A percentile compares a stretch with the other conserved stretches of the same genome.
These are phyloP conservation scores for Botrytis fabae DNA, from an alignment of 2,329 filamentous ascomycete genomes.

Conservation along the genomic window DNA sequence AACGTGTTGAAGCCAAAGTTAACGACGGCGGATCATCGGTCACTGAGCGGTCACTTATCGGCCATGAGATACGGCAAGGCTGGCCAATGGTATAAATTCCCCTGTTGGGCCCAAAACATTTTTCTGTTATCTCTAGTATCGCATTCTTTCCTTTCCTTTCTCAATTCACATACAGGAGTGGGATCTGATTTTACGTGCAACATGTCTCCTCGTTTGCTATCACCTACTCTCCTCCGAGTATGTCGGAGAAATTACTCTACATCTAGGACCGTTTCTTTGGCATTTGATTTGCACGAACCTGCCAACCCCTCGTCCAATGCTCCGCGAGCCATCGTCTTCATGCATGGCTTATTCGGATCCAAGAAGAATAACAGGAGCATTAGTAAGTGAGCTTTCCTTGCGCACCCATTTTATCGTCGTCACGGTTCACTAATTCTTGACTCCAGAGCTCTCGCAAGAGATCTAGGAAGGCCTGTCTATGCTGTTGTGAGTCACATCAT, in stretches of 20 bases:
- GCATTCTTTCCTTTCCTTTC: neutral
- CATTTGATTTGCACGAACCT: constrained; percentile 69
- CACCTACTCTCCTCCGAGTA: constrained; percentile 8
- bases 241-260: constrained; percentile 27
- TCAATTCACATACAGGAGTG: neutral
- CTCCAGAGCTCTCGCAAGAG: constrained; percentile 72
- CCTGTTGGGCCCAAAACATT: neutral
- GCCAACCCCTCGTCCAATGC: constrained; percentile 46
- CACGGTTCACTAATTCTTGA: constrained; percentile 25
- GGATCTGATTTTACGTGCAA: neutral
- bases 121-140: constrained; percentile 12
- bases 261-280: constrained; percentile 44
- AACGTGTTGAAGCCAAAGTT: neutral
- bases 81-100: constrained; percentile 15
- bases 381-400: constrained; percentile 68
- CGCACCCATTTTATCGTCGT: neutral
- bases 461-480: constrained; percentile 78
- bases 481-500: constrained; percentile 61
- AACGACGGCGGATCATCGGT: neutral
- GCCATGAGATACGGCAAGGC: constrained; percentile 15
- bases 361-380: constrained; percentile 94
- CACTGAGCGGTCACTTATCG: neutral
- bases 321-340: constrained; percentile 71
- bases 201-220: constrained; percentile 29
- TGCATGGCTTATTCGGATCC: constrained; percentile 92